Evolutionary conservation across 371 early-diverging fungal genomes (phyloP).

Genomic region (Mucor sp.): DNA sequence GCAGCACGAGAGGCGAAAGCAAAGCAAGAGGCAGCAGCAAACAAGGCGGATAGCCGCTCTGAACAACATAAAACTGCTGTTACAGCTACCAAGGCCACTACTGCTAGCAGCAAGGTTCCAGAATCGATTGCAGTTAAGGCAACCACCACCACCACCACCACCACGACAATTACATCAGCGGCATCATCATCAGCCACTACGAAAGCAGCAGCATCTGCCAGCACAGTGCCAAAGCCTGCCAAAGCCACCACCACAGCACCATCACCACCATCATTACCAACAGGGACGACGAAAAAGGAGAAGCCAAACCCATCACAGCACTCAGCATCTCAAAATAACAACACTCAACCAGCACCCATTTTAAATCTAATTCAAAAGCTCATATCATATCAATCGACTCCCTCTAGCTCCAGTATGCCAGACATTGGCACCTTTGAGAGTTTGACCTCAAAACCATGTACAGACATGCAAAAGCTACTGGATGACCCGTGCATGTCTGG

Average conservation of each 20-base stretch:
- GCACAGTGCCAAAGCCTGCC: no score
- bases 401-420: not conserved
- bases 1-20: not conserved
- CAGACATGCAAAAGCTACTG: constrained; percentile 7
- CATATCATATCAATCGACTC: not conserved
- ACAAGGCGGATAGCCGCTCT: not conserved
- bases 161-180: not conserved
- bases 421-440: not conserved
- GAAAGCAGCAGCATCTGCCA: no score
- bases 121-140: no score
- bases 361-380: constrained; percentile 4
- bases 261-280: no score
- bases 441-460: constrained; percentile 1
- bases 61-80: not conserved
- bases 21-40: not conserved
- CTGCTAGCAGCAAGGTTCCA: no score
- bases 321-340: not conserved
- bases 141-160: no score
- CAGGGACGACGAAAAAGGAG: no score
- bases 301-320: not conserved
- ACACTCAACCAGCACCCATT: not conserved
- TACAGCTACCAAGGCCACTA: not conserved
- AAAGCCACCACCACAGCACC: no score
- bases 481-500: not conserved
- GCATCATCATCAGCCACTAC: not conserved